Evolutionary conservation across 2,329 filamentous ascomycete genomes (phyloP).

Genomic region (Exserohilum turcica): DNA sequence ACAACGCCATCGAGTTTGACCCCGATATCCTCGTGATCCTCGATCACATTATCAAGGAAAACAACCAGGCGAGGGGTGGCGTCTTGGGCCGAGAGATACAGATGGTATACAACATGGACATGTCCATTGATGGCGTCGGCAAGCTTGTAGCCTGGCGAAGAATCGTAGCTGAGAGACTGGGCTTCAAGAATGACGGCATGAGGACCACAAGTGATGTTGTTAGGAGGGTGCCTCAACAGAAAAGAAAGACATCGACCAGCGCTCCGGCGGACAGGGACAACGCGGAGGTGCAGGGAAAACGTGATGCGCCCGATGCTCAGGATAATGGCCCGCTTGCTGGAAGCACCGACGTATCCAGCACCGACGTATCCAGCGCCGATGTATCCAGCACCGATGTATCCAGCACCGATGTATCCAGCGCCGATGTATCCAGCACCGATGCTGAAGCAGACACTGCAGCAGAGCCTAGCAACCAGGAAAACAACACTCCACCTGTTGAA

Average conservation of each 20-base stretch:
- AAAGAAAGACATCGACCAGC: background rate
- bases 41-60: conserved; percentile 40
- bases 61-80: conserved; percentile 28
- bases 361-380: background rate
- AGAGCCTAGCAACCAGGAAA: too few relatives aligned
- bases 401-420: too few relatives aligned
- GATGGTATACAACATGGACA: conserved; percentile 45
- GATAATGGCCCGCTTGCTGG: background rate
- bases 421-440: background rate
- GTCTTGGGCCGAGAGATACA: conserved; percentile 33
- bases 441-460: background rate
- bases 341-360: background rate
- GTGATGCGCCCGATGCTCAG: background rate
- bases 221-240: background rate
- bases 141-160: conserved; percentile 42
- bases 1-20: conserved; percentile 65
- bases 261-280: background rate
- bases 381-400: too few relatives aligned
- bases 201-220: background rate
- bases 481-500: background rate
- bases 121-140: conserved; percentile 34
- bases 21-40: conserved; percentile 51
- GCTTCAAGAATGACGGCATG: conserved; percentile 16
- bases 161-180: conserved; percentile 36
- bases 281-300: background rate